Evolutionary conservation across 2,329 filamentous ascomycete genomes (phyloP).

Genomic region (Fusarium sp.): DNA sequence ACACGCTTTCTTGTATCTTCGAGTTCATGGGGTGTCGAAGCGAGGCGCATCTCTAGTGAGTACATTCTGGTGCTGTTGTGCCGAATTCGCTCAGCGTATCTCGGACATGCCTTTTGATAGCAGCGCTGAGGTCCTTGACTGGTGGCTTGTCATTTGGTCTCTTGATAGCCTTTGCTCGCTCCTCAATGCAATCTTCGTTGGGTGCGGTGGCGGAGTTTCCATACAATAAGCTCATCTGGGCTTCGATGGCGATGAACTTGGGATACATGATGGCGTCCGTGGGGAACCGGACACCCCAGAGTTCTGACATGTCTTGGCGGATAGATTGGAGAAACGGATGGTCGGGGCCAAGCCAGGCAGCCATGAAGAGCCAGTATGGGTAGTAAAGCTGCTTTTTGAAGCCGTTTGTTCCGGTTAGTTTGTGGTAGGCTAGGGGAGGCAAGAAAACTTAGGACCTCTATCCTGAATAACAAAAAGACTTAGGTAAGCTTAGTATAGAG

Average conservation of each 20-base stretch:
- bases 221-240: not conserved
- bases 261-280: fast-evolving
- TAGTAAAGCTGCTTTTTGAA: fast-evolving
- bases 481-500: no score
- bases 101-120: not conserved
- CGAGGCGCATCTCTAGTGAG: fast-evolving
- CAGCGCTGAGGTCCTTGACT: fast-evolving
- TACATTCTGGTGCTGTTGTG: fast-evolving
- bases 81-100: fast-evolving
- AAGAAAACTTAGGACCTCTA: no score
- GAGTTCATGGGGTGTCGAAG: fast-evolving
- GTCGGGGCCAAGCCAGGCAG: fast-evolving
- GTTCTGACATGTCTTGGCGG: not conserved
- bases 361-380: fast-evolving
- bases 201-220: fast-evolving
- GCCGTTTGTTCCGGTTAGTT: fast-evolving
- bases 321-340: fast-evolving
- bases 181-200: fast-evolving
- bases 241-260: fast-evolving
- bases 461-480: no score
- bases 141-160: fast-evolving
- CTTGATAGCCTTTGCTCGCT: not conserved
- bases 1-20: fast-evolving
- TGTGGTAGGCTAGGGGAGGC: no score
- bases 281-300: fast-evolving